Percentiles rank a stretch among this genome's conserved stretches.
These are phyloP conservation scores for Fusarium coicis DNA, from an alignment of 2,329 filamentous ascomycete genomes.

Conservation along the genomic window DNA sequence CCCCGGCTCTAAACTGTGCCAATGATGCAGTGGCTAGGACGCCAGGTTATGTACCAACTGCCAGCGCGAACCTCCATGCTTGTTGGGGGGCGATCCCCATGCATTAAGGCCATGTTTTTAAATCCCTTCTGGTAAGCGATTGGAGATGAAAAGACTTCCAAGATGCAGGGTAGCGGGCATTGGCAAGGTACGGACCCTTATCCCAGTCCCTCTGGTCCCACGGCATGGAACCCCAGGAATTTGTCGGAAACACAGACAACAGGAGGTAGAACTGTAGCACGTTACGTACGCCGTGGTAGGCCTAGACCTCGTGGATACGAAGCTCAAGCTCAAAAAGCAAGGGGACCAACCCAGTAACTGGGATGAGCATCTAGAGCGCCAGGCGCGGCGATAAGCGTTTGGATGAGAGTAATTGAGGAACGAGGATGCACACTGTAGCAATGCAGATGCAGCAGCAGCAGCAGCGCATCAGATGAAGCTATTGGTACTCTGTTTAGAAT, in stretches of 20 bases:
- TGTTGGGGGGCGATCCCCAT: slow-evolving; percentile 41
- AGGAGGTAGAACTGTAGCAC: slow-evolving; percentile 22
- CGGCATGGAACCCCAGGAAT: slow-evolving; percentile 30
- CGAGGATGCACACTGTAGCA: neutral
- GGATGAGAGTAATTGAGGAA: slow-evolving; percentile 1
- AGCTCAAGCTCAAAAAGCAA: neutral
- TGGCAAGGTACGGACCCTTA: slow-evolving; percentile 20
- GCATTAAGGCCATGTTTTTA: slow-evolving; percentile 32
- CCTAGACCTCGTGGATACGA: slow-evolving; percentile 26
- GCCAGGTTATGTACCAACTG: slow-evolving; percentile 16
- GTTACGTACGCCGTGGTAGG: slow-evolving; percentile 29
- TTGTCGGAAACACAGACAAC: slow-evolving; percentile 15
- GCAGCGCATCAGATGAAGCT: slow-evolving; percentile 8
- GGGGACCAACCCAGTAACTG: neutral
- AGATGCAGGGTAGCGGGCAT: slow-evolving; percentile 34
- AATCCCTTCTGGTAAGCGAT: slow-evolving; percentile 27
- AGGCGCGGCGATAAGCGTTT: slow-evolving; percentile 31
- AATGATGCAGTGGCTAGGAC: slow-evolving; percentile 40
- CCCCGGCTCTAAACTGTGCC: slow-evolving; percentile 23
- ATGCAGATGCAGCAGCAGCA: neutral
- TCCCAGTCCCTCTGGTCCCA: slow-evolving; percentile 24
- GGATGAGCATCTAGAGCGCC: slow-evolving; percentile 27
- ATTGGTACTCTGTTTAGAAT: slow-evolving; percentile 5
- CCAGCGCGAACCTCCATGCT: slow-evolving; percentile 35
- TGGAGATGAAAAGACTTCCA: slow-evolving; percentile 19